Evolutionary conservation across 73 alveolate genomes (phyloP).

Genomic region (Breviolum minutum): DNA sequence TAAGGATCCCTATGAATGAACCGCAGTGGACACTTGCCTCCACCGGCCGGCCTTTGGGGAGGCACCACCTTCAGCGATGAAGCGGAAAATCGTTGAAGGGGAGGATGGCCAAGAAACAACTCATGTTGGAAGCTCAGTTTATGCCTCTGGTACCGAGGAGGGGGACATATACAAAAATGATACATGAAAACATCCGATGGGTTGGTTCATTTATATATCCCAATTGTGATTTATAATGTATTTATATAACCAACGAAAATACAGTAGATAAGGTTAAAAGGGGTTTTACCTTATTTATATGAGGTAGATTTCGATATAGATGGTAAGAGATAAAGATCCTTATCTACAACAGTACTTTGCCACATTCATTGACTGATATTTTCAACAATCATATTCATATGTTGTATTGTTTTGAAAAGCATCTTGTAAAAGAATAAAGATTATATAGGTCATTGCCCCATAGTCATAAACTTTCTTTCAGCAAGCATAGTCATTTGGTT

Average conservation of each 20-base stretch:
- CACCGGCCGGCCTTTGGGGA: not conserved
- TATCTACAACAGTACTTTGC: too few species aligned
- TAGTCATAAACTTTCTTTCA: too few species aligned
- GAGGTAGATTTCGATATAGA: not conserved
- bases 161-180: not conserved
- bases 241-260: not conserved
- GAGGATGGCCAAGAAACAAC: constrained; percentile 61
- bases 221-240: not conserved
- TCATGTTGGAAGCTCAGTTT: not conserved
- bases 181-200: not conserved
- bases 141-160: not conserved
- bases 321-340: too few species aligned
- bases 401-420: too few species aligned
- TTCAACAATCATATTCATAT: too few species aligned
- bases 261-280: not conserved
- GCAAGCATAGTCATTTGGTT: too few species aligned
- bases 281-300: not conserved
- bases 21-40: not conserved
- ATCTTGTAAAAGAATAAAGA: too few species aligned
- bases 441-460: too few species aligned
- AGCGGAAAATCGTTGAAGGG: constrained; percentile 56
- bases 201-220: not conserved
- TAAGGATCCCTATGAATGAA: not conserved
- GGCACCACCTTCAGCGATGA: constrained; percentile 94
- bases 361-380: too few species aligned